Conservation (phyloP, 2,329 filamentous ascomycete species). For the Amesomyces nigricolor region DNA sequence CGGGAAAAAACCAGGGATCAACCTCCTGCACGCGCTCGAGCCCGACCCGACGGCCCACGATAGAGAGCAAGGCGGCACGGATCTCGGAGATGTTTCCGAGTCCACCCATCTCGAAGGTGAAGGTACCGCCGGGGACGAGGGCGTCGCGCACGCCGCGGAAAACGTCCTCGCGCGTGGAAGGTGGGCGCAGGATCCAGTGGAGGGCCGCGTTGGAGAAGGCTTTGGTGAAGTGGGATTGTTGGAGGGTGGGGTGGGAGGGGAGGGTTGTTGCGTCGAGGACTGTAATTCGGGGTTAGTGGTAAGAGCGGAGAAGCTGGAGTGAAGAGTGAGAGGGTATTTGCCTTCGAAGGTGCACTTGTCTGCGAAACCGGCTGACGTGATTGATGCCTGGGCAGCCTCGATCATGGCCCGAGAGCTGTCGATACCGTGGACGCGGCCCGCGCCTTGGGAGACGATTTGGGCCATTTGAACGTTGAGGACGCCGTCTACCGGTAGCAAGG, state of each 20-base stretch:
- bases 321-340: constrained; percentile 20
- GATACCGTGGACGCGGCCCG: constrained; percentile 48
- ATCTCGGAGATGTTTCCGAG: constrained; percentile 63
- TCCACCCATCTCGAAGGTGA: constrained; percentile 68
- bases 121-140: constrained; percentile 50
- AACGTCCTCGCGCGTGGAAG: constrained; percentile 41
- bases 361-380: constrained; percentile 29
- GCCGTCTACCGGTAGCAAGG: constrained; percentile 42
- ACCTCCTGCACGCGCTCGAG: constrained; percentile 43
- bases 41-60: constrained; percentile 47
- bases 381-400: constrained; percentile 41
- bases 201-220: constrained; percentile 62
- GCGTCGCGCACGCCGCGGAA: constrained; percentile 48
- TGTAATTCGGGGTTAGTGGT: constrained; percentile 23
- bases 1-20: constrained; percentile 68
- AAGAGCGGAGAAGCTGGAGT: neutral
- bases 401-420: constrained; percentile 58
- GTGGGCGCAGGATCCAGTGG: constrained; percentile 57
- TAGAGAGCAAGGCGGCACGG: constrained; percentile 50
- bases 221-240: constrained; percentile 43
- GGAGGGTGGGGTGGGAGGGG: constrained; percentile 31
- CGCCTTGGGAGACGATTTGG: constrained; percentile 40
- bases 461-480: constrained; percentile 52
- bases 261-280: constrained; percentile 44
- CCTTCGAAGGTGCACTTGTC: constrained; percentile 42